These are phyloP conservation scores for Xylaria acuta DNA, from an alignment of 495 filamentous ascomycete species.

Conservation along the genomic window DNA sequence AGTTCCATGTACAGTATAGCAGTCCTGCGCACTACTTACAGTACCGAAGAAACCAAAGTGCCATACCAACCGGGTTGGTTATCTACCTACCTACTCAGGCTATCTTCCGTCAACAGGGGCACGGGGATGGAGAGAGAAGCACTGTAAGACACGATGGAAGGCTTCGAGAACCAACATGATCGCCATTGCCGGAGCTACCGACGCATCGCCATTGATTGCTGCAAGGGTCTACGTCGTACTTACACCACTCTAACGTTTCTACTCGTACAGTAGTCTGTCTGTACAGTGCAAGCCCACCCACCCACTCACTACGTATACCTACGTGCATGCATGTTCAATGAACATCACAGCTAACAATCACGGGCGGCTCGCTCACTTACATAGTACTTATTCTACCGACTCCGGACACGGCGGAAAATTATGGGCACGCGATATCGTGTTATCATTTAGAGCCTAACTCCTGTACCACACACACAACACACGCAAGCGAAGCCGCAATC, in stretches of 20 bases:
- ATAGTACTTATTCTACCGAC: no score
- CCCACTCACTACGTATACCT: no score
- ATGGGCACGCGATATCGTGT: not conserved
- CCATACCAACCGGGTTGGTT: not conserved
- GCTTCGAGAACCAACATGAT: conserved; percentile 14
- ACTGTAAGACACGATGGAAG: conserved; percentile 1
- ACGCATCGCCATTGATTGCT: conserved; percentile 14
- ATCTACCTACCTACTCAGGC: not conserved
- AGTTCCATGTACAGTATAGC: not conserved
- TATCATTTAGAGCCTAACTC: not conserved
- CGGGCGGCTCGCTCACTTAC: not conserved
- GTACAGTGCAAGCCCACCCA: not conserved
- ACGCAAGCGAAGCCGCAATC: not conserved
- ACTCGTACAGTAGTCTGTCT: not conserved
- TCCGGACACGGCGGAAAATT: conserved; percentile 4
- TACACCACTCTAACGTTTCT: not conserved
- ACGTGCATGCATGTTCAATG: not conserved
- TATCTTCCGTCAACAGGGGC: conserved; percentile 5
- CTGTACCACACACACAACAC: not conserved
- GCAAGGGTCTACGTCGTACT: conserved; percentile 9
- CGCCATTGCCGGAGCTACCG: conserved; percentile 21
- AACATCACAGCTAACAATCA: conserved; percentile 1
- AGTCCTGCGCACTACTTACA: not conserved
- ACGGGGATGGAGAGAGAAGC: not conserved
- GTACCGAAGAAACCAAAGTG: not conserved